Percentiles rank a stretch among this genome's conserved stretches.
Conservation (phyloP, 768 basidiomycete genomes). For the Lentinus brumalis region DNA sequence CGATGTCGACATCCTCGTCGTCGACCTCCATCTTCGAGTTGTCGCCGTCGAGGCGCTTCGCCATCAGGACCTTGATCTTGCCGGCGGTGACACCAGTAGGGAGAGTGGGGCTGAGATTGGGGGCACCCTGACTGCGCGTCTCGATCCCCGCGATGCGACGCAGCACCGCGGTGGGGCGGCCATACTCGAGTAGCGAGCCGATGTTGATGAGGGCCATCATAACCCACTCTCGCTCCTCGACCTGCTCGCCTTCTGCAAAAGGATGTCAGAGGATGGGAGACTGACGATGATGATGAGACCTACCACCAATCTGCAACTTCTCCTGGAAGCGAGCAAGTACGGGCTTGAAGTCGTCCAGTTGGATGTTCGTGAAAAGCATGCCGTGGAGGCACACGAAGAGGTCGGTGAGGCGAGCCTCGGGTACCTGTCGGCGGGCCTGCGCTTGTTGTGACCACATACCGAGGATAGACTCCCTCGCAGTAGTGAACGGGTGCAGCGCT, state of each 20-base stretch:
- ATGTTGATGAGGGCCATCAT: conserved; percentile 94
- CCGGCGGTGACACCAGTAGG: conserved; percentile 43
- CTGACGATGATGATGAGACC: neutral
- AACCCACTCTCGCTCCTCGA: conserved; percentile 88
- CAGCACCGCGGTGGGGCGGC: conserved; percentile 70
- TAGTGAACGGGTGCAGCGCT: conserved; percentile 84
- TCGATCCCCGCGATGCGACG: conserved; percentile 57
- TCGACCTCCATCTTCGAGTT: conserved; percentile 70
- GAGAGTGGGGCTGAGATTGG: conserved; percentile 47
- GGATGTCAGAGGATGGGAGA: neutral
- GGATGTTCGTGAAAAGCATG: conserved; percentile 95
- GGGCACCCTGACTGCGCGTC: conserved; percentile 36
- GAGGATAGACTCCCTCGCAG: conserved; percentile 87
- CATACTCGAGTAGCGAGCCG: conserved; percentile 84
- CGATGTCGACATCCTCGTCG: conserved; percentile 42
- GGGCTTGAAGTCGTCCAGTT: conserved; percentile 87
- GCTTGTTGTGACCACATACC: conserved; percentile 82
- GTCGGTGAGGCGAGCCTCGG: conserved; percentile 74
- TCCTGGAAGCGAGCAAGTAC: conserved; percentile 86
- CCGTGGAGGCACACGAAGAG: conserved; percentile 93
- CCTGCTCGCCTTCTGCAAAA: conserved; percentile 43
- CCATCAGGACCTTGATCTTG: conserved; percentile 39
- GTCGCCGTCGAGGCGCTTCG: conserved; percentile 39
- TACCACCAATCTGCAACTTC: conserved; percentile 72
- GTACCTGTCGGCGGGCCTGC: conserved; percentile 71